Conservation (phyloP, 2,329 filamentous ascomycete species). For the Colletotrichum sp. region DNA sequence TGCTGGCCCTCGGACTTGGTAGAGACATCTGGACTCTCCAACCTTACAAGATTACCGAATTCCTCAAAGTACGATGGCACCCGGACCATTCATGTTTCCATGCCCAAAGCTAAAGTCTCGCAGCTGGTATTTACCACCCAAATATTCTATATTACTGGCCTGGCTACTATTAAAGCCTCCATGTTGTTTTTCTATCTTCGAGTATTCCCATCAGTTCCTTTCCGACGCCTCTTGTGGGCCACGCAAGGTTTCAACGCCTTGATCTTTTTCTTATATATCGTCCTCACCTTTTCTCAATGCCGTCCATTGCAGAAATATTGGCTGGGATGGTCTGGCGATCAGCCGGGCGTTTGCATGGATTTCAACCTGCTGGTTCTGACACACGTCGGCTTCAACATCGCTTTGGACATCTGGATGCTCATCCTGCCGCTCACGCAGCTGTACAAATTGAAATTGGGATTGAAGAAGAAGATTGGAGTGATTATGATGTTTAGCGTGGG, state of each 20-base stretch:
- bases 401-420: constrained; percentile 35
- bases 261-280: constrained; percentile 27
- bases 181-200: constrained; percentile 32
- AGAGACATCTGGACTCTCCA: not conserved
- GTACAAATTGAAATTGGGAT: constrained; percentile 30
- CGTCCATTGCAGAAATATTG: constrained; percentile 37
- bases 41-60: not conserved
- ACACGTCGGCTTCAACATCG: constrained; percentile 27
- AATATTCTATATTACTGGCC: not conserved
- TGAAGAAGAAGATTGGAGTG: constrained; percentile 33
- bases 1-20: not conserved
- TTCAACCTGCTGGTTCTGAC: constrained; percentile 31
- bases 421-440: constrained; percentile 35
- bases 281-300: constrained; percentile 33
- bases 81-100: not conserved
- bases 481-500: constrained; percentile 34
- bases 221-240: constrained; percentile 26
- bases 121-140: not conserved
- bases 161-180: constrained; percentile 26
- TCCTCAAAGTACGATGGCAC: not conserved
- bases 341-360: constrained; percentile 28
- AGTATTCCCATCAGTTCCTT: constrained; percentile 25
- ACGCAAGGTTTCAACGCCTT: constrained; percentile 27
- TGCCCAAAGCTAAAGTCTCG: not conserved
- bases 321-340: constrained; percentile 35